Evolutionary conservation across 2,329 filamentous ascomycete species (phyloP).

Genomic region (Neofusicoccum laricinum): DNA sequence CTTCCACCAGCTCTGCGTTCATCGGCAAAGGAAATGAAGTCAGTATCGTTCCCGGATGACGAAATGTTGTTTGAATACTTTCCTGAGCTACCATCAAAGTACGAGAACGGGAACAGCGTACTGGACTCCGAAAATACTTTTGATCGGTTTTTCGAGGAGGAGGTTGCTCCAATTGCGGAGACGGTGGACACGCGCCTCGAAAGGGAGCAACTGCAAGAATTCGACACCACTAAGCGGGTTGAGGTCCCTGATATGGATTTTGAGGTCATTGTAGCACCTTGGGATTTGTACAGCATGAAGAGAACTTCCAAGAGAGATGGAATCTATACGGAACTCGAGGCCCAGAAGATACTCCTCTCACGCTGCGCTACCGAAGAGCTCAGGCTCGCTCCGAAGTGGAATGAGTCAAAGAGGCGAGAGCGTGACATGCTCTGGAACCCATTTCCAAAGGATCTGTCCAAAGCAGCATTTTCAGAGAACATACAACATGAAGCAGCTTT

Average conservation of each 20-base stretch:
- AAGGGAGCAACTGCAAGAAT: constrained; percentile 46
- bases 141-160: constrained; percentile 32
- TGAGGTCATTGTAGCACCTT: constrained; percentile 43
- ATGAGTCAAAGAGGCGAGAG: constrained; percentile 38
- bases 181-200: constrained; percentile 34
- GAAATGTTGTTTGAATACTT: constrained; percentile 30
- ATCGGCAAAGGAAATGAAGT: constrained; percentile 40
- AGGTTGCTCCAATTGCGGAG: constrained; percentile 36
- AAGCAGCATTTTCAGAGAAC: constrained; percentile 36
- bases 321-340: constrained; percentile 26
- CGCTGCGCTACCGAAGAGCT: constrained; percentile 23
- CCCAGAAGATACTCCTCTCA: constrained; percentile 20
- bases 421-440: constrained; percentile 46
- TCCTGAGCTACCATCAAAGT: constrained; percentile 14
- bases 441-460: constrained; percentile 42
- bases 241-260: constrained; percentile 49
- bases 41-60: constrained; percentile 38
- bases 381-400: constrained; percentile 38
- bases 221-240: constrained; percentile 48
- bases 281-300: constrained; percentile 38
- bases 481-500: constrained; percentile 41
- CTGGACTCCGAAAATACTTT: constrained; percentile 30
- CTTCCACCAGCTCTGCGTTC: constrained; percentile 25
- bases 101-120: constrained; percentile 13
- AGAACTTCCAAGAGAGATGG: background rate